Percentiles rank a stretch among this genome's conserved stretches.
These are phyloP conservation scores for Emmonsiellopsis sp. DNA, from an alignment of 2,329 filamentous ascomycete genomes.

Conservation along the genomic window DNA sequence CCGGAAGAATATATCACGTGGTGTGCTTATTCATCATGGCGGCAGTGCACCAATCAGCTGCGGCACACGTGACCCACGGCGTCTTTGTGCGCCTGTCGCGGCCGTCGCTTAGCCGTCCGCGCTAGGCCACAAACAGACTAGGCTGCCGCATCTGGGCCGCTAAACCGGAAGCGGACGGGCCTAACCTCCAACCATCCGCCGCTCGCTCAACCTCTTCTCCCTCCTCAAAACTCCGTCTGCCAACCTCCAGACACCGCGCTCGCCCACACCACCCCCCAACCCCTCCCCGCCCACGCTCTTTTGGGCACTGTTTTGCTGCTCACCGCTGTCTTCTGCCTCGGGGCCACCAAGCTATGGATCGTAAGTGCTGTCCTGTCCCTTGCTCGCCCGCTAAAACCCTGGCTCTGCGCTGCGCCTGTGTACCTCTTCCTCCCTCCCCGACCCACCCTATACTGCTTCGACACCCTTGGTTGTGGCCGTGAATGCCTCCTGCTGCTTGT, in stretches of 20 bases:
- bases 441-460: constrained; percentile 1
- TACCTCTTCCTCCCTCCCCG: constrained; percentile 2
- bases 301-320: constrained; percentile 15
- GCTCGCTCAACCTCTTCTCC: constrained; percentile 9
- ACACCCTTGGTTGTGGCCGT: not conserved
- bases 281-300: constrained; percentile 13
- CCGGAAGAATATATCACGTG: no score
- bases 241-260: constrained; percentile 15
- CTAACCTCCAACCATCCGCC: constrained; percentile 5
- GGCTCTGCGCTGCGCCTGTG: constrained; percentile 1
- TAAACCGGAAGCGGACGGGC: not conserved
- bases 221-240: constrained; percentile 11
- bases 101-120: not conserved
- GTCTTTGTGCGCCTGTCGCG: not conserved
- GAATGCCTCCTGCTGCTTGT: not conserved
- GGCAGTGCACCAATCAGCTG: not conserved
- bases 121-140: not conserved
- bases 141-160: not conserved
- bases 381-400: constrained; percentile 4
- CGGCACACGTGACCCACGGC: not conserved
- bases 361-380: constrained; percentile 40
- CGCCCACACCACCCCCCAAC: constrained; percentile 26
- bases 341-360: constrained; percentile 50
- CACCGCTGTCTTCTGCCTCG: constrained; percentile 24
- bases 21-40: not conserved